Base-by-base conservation (phyloP, 345 rosid genomes). In the Turnera subulata region DNA sequence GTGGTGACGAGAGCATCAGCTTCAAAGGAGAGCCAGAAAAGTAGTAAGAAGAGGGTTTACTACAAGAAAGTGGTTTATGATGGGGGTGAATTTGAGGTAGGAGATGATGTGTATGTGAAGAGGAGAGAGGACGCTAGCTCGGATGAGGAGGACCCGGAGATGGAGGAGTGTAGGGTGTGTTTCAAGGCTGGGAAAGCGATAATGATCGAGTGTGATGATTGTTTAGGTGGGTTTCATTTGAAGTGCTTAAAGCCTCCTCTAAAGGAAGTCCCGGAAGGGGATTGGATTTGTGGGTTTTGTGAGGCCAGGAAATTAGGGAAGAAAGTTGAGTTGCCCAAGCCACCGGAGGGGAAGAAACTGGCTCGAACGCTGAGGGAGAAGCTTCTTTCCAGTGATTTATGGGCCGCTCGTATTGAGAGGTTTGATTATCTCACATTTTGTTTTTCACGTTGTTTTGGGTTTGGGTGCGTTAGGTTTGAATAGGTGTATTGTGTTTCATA, bases 191-290 rank as follows among this genome's bases (percentile, higher is more conserved):
- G 86, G 67, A 76, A 66, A 22, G 56, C 57, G 1, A 62, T 82
- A n/a, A 87, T 93, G 99, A 69, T 93, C 7, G 97, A 93, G 44
- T 93, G 99, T 17, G 97, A 93, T 50, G 82, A 83, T 68, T 89
- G 99, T 55, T 76, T 93, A 29, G 86, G 91, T 53, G 96, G 97
- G 16, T 93, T 87, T 75, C 99, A 89, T 66, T 80, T 93, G 82
- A 87, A 75, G 14, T 93, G 99, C 63, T 74, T 87, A 86, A 87
- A 76, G 20, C 94, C 94, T 0, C 88, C 96, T 18, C 57, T 93
- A 68, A 82, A 71, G 67, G 70, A 64, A 25, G 88, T 93, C 43
- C 99, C 99, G 0, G 96, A 89, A 61, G 96, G 84, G 50, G 97
- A 89, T 56, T 93, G 99, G 99, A 68, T 79, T 63, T 93, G 99